A percentile compares a stretch with the other conserved stretches of the same genome.
Conservation (phyloP, 495 filamentous ascomycete genomes). For the Penicillium canescens region DNA sequence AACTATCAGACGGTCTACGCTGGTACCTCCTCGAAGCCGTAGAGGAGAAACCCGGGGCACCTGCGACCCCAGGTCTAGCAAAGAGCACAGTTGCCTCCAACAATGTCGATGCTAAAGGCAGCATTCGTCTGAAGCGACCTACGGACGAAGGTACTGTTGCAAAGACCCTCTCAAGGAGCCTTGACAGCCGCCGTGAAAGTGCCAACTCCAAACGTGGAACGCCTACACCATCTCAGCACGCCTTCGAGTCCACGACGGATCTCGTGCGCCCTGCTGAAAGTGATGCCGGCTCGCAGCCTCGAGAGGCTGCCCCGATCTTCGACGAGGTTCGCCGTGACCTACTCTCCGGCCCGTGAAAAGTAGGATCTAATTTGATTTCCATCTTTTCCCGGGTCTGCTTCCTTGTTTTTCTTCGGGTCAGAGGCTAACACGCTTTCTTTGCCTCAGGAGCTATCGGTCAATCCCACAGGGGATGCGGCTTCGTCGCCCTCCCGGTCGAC, state of each 20-base stretch:
- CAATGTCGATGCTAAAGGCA: constrained; percentile 80
- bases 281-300: constrained; percentile 30
- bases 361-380: constrained; percentile 15
- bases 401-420: background rate
- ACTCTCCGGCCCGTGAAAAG: constrained; percentile 46
- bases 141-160: constrained; percentile 60
- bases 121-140: constrained; percentile 57
- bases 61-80: constrained; percentile 81
- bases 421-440: constrained; percentile 4
- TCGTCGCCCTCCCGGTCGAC: constrained; percentile 23
- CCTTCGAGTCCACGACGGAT: constrained; percentile 39
- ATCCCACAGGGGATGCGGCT: constrained; percentile 4
- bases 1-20: constrained; percentile 89
- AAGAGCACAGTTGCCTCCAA: constrained; percentile 91
- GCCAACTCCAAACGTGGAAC: constrained; percentile 72
- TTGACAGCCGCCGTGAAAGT: constrained; percentile 88
- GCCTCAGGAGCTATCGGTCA: constrained; percentile 1
- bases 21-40: constrained; percentile 95
- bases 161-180: constrained; percentile 78
- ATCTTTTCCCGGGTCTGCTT: constrained; percentile 24
- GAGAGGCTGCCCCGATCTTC: constrained; percentile 40
- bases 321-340: constrained; percentile 55
- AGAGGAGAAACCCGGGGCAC: constrained; percentile 95
- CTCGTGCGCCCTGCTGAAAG: constrained; percentile 36
- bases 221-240: constrained; percentile 31